Conservation (phyloP, 1,284 basidiomycete genomes). For the Meira nashicola region DNA sequence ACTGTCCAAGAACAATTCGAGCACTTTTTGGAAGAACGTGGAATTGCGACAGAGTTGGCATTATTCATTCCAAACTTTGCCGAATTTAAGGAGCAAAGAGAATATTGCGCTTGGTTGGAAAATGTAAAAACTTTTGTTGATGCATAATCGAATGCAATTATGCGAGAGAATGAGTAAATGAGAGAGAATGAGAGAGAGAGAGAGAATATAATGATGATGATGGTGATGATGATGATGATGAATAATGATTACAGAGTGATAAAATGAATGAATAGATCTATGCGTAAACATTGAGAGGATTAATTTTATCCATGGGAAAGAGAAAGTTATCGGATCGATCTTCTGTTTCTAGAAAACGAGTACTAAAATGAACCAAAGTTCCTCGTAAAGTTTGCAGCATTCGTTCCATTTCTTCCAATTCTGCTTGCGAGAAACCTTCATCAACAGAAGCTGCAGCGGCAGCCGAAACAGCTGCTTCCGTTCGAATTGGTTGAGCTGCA, state of each 20-base stretch:
- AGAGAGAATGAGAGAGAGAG: background rate
- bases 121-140: conserved; percentile 81
- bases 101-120: conserved; percentile 84
- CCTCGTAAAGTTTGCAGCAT: conserved; percentile 40
- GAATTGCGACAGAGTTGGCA: conserved; percentile 73
- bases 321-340: conserved; percentile 16
- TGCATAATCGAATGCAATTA: no score
- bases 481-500: no score
- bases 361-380: conserved; percentile 37
- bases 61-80: conserved; percentile 53
- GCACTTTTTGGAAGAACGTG: conserved; percentile 76
- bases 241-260: background rate
- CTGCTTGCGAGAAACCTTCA: conserved; percentile 29
- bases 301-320: conserved; percentile 46
- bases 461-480: no score
- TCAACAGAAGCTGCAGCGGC: background rate
- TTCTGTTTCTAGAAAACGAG: conserved; percentile 49
- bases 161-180: no score
- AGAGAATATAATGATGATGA: background rate
- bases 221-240: background rate
- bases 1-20: conserved; percentile 80
- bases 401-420: conserved; percentile 45
- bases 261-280: background rate
- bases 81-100: conserved; percentile 56
- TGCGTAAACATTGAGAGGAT: conserved; percentile 23